Base-by-base conservation (phyloP, 176 grass and related monocot genomes). In the Secale cereale region DNA sequence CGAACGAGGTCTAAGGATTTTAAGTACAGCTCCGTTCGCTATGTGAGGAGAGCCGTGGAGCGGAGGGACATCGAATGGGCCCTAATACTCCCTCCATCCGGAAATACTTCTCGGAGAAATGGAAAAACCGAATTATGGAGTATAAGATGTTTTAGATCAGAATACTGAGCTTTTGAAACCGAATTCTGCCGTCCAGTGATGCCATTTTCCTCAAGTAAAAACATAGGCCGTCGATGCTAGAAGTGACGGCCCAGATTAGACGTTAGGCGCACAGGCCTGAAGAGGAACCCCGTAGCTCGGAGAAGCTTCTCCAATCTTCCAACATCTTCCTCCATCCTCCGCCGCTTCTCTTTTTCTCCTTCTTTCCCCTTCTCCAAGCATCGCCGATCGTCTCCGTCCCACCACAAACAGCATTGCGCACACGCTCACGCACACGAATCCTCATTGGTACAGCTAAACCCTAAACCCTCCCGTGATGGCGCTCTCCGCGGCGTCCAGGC, bases 361-460 rank as follows among this genome's bases (percentile, higher is more conserved):
- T 89, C 83, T 86, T 89, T 81, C 83, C 78, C 54, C 88, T 90
- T 86, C 88, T 86, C 65, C 88, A 90, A 90, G 88, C 88, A 78
- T 86, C 83, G 71, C 63, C 78, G 64, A 10, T 39, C 11, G 39
- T 39, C 78, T 32, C 67, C 59, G 6, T 16, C 12, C 57, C 57
- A n/a, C 65, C 50, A 27, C 32, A 81, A 81, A 81, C 12, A 70
- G 30, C 78, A 16, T n/a, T 37, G 8, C 20, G 39, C 13, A 13
- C 41, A 28, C 17, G 0, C 60, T 5, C 41, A 28, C 78, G 6
- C 4, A 10, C n/a, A 1, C 33, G 11, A 62, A 25, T 62, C 57
- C n/a, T 26, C 63, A 41, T 75, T 66, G 62, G 46, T 8, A 52
- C 20, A 70, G 75, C 29, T 28, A 65, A 78, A 22, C 88, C 39